These are phyloP conservation scores for Pelargonium hybrid DNA, from an alignment of 441 rosid genomes.

Conservation along the genomic window DNA sequence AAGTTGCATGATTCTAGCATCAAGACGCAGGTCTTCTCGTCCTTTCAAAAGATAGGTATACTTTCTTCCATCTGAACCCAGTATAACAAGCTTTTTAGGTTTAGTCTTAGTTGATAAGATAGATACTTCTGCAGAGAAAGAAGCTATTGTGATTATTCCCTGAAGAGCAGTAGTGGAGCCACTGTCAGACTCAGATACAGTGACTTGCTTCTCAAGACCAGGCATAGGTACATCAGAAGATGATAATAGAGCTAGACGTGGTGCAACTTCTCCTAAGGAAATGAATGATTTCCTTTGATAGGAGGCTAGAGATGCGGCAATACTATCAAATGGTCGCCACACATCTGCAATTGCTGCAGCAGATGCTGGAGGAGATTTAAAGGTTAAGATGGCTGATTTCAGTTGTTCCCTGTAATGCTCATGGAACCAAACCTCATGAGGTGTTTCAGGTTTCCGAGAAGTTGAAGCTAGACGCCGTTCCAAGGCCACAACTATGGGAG, in stretches of 20 bases:
- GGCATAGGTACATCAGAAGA: constrained; percentile 98
- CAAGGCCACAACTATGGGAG: constrained; percentile 84
- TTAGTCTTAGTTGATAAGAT: constrained; percentile 89
- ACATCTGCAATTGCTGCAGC: constrained; percentile 72
- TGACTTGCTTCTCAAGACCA: constrained; percentile 79
- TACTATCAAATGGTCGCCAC: constrained; percentile 85
- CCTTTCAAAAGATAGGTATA: constrained; percentile 91
- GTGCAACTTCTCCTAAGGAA: constrained; percentile 87
- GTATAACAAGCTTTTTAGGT: constrained; percentile 82
- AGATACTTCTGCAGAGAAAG: constrained; percentile 63
- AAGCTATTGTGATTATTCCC: constrained; percentile 71
- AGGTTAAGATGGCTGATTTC: constrained; percentile 59
- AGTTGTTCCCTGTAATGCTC: constrained; percentile 63
- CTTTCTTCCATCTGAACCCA: constrained; percentile 90
- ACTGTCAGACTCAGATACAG: constrained; percentile 44
- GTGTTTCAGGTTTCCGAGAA: constrained; percentile 87
- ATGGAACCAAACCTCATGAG: constrained; percentile 88
- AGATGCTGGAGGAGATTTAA: constrained; percentile 83
- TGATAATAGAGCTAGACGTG: constrained; percentile 73
- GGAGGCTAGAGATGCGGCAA: constrained; percentile 83
- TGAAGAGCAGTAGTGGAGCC: constrained; percentile 43
- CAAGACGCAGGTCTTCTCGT: constrained; percentile 97
- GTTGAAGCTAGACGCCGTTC: constrained; percentile 97
- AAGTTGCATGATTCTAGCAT: constrained; percentile 98
- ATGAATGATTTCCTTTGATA: constrained; percentile 80